Evolutionary conservation across 2,329 filamentous ascomycete genomes (phyloP), one percentile per base, ranked within the genome.

Genomic region (Colletotrichum gigasporum): DNA sequence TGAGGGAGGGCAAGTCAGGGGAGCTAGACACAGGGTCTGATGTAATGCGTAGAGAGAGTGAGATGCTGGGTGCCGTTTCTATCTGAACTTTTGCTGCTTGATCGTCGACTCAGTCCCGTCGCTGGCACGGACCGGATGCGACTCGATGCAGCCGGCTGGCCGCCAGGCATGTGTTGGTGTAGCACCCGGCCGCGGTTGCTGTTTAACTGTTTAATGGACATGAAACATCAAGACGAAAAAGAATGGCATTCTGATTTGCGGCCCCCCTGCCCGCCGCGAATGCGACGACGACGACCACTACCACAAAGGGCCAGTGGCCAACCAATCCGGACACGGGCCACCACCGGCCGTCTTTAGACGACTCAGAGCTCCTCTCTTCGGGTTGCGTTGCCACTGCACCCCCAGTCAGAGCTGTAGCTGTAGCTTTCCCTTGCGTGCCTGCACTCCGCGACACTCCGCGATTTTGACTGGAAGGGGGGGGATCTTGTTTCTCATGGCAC

Each of bases 21-120:
- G n/a, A n/a, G n/a, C n/a, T n/a, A n/a, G n/a, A n/a, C n/a, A n/a
- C n/a, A n/a, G n/a, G n/a, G n/a, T n/a, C n/a, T n/a, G n/a, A n/a
- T n/a, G n/a, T n/a, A n/a, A n/a, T n/a, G n/a, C n/a, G n/a, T n/a
- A n/a, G n/a, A n/a, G n/a, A n/a, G n/a, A n/a, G n/a, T n/a, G n/a
- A n/a, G n/a, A n/a, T n/a, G n/a, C n/a, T n/a, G n/a, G n/a, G n/a
- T 14, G 14, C n/a, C 55, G 61, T 64, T 53, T 64, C 61, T 53
- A 42, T 64, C 61, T 54, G 55, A 64, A 47, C 32, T 61, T 35
- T 35, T 50, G 11, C 26, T n/a, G 12, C 26, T 48, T 41, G 62
- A 65, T 65, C 62, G 48, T 55, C 62, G 62, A 65, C 56, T 62
- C 45, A 62, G 57, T 47, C 6, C 56, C 20, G 42, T 54, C 28